Evolutionary conservation across 345 rosid species (phyloP), one percentile per base, ranked within the genome.

Genomic region (Populus tremula): DNA sequence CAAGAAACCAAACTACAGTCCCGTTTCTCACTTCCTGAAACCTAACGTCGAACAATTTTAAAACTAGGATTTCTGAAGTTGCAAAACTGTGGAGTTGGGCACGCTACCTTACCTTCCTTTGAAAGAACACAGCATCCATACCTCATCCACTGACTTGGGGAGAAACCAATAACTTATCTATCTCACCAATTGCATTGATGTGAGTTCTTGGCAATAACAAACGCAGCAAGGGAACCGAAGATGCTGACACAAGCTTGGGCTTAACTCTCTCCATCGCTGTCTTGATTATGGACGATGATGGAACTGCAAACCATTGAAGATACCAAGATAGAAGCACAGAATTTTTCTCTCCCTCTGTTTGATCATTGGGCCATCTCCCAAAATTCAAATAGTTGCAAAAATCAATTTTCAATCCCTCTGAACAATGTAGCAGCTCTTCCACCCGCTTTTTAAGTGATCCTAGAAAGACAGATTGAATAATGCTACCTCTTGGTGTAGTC

Each of bases 241-340:
- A 85, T 9, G 83, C 82, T 21, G 87, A 77, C 27, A 69, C 56
- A 64, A 56, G 77, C 83, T 73, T 84, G 43, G 91, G 82, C 74
- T 89, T 91, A 53, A 91, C 78, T 84, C 84, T 92, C 76, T 82
- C 85, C 61, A 83, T 75, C 1, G 85, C 82, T 70, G 79, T 78
- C 85, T 86, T 83, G 70, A 90, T 83, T 66, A 81, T 78, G 18
- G 90, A 79, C 5, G 93, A 88, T 71, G 93, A 78, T 21, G 97
- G 94, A n/a, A 93, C 83, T 3, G 88, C 86, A 71, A 82, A 91
- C 98, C 96, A 92, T 80, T 87, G 90, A 25, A 96, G 87, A 84
- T 92, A 91, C 98, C 98, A 90, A 36, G 98, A 87, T 66, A 92
- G 91, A 61, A 89, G 78, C 49, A 86, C 59, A 43, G 79, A 69